Base-by-base conservation (phyloP, 257 asterid genomes). In the Mentha longifolia region DNA sequence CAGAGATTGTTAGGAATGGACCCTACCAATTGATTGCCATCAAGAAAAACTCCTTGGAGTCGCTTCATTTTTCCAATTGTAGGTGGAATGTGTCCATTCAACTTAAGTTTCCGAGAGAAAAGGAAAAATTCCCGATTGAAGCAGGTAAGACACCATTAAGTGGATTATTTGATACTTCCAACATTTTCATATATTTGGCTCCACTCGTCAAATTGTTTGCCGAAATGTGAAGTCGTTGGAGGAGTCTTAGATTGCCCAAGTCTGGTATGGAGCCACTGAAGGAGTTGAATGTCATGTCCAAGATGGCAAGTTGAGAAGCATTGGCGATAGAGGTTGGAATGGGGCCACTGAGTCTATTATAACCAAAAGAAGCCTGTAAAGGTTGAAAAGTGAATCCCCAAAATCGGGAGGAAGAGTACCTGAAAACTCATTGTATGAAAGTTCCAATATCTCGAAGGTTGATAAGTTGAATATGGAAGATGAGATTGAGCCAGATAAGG, bases 171-270 rank as follows among this genome's bases (percentile, higher is more conserved):
- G 19, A 15, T 15, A 13, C 7, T 0, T 3, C 12, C 65, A 52
- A 17, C 2, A 0, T 0, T 0, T 0, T 20, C 31, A 58, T 14
- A 6, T 15, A 3, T 7, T 55, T 9, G 0, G 61, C 61, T 22
- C 61, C 61, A 55, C 61, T 55, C 22, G 37, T 55, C 61, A 55
- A 22, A 55, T 55, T 10, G 13, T 55, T 55, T 55, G 37, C 10
- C 37, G 3, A 1, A 5, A 55, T 5, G 1, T 0, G 0, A 20
- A 55, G 35, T 10, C 0, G 0, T 55, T 55, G 7, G 12, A 55
- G 37, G 16, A 10, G 37, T 12, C 9, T 25, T 35, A 55, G 5
- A 25, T 12, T 55, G 1, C 61, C 61, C 22, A 55, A 55, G 37
- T 55, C 5, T 22, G 61, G 61, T 11, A 55, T 12, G 6, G 8